Conservation (phyloP, 345 rosid genomes). For the Cochlearia excelsa region DNA sequence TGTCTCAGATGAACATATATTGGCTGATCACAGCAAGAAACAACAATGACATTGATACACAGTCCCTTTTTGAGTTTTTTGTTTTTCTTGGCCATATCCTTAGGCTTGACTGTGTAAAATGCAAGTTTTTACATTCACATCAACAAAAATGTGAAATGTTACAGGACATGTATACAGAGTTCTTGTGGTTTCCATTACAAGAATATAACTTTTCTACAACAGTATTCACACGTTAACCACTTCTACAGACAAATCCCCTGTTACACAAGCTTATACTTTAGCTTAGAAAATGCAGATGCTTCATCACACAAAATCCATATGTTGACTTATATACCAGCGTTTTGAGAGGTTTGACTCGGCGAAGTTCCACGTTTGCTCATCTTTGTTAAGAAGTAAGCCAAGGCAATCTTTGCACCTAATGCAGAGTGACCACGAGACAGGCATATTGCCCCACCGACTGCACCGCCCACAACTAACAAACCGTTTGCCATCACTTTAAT, state of each 20-base stretch:
- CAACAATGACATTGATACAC: conserved; percentile 20
- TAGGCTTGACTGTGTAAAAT: conserved; percentile 5
- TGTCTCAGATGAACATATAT: conserved; percentile 46
- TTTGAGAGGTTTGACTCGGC: conserved; percentile 37
- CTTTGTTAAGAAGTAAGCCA: conserved; percentile 79
- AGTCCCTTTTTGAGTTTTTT: neutral
- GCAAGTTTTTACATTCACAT: conserved; percentile 16
- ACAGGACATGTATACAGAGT: conserved; percentile 11
- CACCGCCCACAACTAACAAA: conserved; percentile 61
- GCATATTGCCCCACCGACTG: conserved; percentile 54
- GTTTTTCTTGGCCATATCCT: conserved; percentile 10
- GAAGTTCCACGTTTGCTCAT: conserved; percentile 52
- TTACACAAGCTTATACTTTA: conserved; percentile 12
- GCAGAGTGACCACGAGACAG: conserved; percentile 68
- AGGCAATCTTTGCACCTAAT: conserved; percentile 76
- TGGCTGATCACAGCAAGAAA: conserved; percentile 48
- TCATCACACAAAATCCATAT: conserved; percentile 13
- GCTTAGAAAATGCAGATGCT: neutral
- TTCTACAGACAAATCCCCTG: conserved; percentile 19
- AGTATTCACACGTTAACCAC: conserved; percentile 16
- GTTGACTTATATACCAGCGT: conserved; percentile 26
- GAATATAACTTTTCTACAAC: neutral
- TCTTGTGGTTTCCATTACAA: conserved; percentile 17
- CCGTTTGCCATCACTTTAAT: conserved; percentile 61
- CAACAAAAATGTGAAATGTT: neutral